phyloP scores from a whole-genome alignment of 306 rosid species.

The Sindora glabra region DNA sequence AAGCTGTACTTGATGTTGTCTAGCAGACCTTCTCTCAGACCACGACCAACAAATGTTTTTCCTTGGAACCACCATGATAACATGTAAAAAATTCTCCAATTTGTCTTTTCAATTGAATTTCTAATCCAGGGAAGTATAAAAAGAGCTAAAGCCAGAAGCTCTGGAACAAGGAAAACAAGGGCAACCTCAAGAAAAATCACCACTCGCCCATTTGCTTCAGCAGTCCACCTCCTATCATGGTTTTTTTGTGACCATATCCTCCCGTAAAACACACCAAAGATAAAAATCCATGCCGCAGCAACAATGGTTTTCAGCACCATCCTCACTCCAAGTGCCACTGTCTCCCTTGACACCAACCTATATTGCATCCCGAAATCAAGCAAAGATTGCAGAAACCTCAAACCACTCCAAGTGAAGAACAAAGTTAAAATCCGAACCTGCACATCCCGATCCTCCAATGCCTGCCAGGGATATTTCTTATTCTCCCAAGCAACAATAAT shows the following conservation, averaged over 20 bases:
- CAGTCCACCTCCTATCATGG: conserved; percentile 54
- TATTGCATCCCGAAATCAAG: conserved; percentile 78
- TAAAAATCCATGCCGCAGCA: conserved; percentile 65
- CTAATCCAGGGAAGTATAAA: conserved; percentile 82
- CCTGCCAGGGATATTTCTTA: conserved; percentile 58
- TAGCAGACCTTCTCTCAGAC: conserved; percentile 82
- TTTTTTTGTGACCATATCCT: conserved; percentile 75
- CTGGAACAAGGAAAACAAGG: conserved; percentile 58
- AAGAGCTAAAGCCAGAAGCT: conserved; percentile 63
- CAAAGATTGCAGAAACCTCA: conserved; percentile 72
- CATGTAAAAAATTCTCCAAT: conserved; percentile 77
- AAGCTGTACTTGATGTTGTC: conserved; percentile 70
- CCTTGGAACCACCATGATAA: conserved; percentile 95
- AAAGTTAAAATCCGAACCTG: conserved; percentile 65
- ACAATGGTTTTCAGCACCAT: conserved; percentile 65
- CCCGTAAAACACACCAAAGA: conserved; percentile 63
- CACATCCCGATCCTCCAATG: conserved; percentile 40
- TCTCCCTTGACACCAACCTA: conserved; percentile 80
- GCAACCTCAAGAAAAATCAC: conserved; percentile 56
- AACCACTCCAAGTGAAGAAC: conserved; percentile 77
- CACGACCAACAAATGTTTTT: conserved; percentile 88
- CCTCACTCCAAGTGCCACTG: conserved; percentile 63
- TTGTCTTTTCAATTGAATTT: conserved; percentile 75
- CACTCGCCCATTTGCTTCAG: conserved; percentile 47
- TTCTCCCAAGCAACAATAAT: conserved; percentile 80